phyloP scores from a whole-genome alignment of 768 basidiomycete species.

The Mycena sanguinolenta region DNA sequence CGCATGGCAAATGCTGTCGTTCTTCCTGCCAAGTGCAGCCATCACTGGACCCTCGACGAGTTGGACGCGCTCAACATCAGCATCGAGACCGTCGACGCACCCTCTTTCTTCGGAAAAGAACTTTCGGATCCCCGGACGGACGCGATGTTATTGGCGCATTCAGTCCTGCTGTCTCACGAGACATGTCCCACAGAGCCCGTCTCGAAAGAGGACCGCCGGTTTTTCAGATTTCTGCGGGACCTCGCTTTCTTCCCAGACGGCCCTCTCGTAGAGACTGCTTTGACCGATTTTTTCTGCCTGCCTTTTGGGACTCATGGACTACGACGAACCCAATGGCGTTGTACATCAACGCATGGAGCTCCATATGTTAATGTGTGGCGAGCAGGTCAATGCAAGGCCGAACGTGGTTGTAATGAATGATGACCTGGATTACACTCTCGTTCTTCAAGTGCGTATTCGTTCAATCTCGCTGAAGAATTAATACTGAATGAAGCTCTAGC shows the following conservation, averaged over 20 bases:
- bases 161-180: constrained; percentile 1
- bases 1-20: constrained; percentile 40
- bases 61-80: constrained; percentile 42
- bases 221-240: constrained; percentile 16
- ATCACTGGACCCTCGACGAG: constrained; percentile 45
- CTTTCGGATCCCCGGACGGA: constrained; percentile 7
- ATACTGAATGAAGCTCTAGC: constrained; percentile 6
- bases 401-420: constrained; percentile 44
- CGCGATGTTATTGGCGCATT: constrained; percentile 3
- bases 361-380: constrained; percentile 41
- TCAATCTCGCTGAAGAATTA: constrained; percentile 1
- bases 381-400: constrained; percentile 37
- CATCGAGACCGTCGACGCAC: constrained; percentile 5
- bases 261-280: constrained; percentile 6
- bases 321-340: constrained; percentile 36
- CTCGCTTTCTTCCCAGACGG: constrained; percentile 8
- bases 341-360: constrained; percentile 37
- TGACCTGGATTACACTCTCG: constrained; percentile 37
- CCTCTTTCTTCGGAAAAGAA: constrained; percentile 15
- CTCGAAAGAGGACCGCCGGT: constrained; percentile 7
- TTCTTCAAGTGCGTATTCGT: constrained; percentile 41
- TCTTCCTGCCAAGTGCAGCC: constrained; percentile 43
- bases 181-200: constrained; percentile 1
- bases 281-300: constrained; percentile 42
- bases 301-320: constrained; percentile 40